Base-by-base conservation (phyloP, 2,329 filamentous ascomycete genomes). In the Penicillium janthinellum region DNA sequence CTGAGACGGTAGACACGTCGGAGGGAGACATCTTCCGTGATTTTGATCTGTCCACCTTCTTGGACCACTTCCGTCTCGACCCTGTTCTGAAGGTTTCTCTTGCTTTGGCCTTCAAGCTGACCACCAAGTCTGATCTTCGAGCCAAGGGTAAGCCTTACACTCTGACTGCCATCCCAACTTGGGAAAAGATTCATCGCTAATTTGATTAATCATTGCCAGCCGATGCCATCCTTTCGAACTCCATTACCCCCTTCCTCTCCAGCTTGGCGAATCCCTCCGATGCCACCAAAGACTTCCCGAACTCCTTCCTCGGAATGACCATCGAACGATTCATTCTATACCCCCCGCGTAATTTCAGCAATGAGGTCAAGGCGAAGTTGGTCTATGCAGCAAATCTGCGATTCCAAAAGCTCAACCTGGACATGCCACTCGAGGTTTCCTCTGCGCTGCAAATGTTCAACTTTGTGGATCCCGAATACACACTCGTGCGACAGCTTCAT, bases 41-140 rank as follows among this genome's bases (percentile, higher is more conserved):
- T 73, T 97, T 99, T 70, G 94, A 99, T 73, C 84, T 99, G n/a
- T 90, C 91, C 2, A 91, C 90, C 1, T 98, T 99, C 74, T 88
- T 98, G 83, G 90, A 96, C 64, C 93, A 98, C 76, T 99, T 99
- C 82, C 92, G 93, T 74, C 84, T 97, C 56, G 93, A 97, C 78
- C 88, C 92, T 10, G 77, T 97, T 49, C 88, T 92, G 71, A 96
- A 96, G 82, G 91, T 91, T 42, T 86, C 96, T 62, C 83, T 99
- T 64, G 91, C 92, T 52, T 82, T 97, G 58, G 92, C 94, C 4
- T 96, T 96, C 77, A 96, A 94, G 77, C 85, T 88, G 62, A 88
- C 88, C n/a, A 86, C 86, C 42, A 92, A 91, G 69, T 79, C 87
- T 59, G 93, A 97, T 74, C 79, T 99, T 55, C 91, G 92, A 71